Evolutionary conservation across 2,329 filamentous ascomycete species (phyloP).

Genomic region (Fusarium floridanum): DNA sequence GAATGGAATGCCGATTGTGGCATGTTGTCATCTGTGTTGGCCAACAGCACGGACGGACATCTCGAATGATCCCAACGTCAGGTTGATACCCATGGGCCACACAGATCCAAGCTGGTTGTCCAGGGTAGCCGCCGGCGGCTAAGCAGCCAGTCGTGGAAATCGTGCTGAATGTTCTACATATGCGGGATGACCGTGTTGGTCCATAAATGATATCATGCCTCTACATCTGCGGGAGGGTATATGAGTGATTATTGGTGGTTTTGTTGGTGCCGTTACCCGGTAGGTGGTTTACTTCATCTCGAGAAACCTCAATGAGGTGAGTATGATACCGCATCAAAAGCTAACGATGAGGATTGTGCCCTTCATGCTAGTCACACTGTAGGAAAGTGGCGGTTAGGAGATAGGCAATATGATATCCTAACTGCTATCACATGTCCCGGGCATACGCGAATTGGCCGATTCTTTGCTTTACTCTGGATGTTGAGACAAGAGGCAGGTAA

Average conservation of each 20-base stretch:
- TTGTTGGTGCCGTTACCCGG: background rate
- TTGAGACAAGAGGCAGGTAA: background rate
- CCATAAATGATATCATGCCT: background rate
- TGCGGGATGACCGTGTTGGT: background rate
- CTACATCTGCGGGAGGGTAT: background rate
- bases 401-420: background rate
- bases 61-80: background rate
- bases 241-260: background rate
- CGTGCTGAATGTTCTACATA: background rate
- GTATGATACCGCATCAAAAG: background rate
- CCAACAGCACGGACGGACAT: slow-evolving; percentile 16
- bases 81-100: background rate
- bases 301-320: background rate
- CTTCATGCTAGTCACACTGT: background rate
- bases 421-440: background rate
- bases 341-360: too few relatives aligned
- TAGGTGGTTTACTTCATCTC: background rate
- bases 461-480: background rate
- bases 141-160: background rate
- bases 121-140: slow-evolving; percentile 1
- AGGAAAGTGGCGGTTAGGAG: background rate
- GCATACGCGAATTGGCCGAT: background rate
- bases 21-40: slow-evolving; percentile 19
- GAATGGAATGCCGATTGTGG: slow-evolving; percentile 21
- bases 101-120: background rate